These are phyloP conservation scores for Mortierella sp. DNA, from an alignment of 371 early-diverging fungal genomes.

Conservation along the genomic window DNA sequence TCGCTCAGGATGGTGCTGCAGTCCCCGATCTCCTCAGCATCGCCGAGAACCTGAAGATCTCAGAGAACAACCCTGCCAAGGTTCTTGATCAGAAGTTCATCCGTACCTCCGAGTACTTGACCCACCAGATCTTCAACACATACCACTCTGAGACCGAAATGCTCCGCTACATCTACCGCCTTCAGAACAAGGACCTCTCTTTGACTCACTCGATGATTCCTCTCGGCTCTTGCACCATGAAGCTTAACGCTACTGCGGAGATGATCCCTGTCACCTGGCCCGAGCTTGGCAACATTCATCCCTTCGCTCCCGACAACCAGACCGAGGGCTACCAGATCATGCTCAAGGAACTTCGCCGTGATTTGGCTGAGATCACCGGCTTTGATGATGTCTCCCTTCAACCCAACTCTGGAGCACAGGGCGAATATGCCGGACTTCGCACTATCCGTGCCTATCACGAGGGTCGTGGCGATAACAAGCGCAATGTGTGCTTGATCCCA, in stretches of 20 bases:
- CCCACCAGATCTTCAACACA: slow-evolving; percentile 92
- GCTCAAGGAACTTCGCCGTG: slow-evolving; percentile 86
- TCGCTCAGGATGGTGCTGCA: slow-evolving; percentile 67
- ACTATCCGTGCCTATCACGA: slow-evolving; percentile 92
- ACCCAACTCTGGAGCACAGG: slow-evolving; percentile 98
- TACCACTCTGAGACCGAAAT: slow-evolving; percentile 99
- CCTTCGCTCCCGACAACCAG: slow-evolving; percentile 94
- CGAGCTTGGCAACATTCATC: slow-evolving; percentile 94
- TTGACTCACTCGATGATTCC: slow-evolving; percentile 98
- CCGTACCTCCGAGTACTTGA: slow-evolving; percentile 81
- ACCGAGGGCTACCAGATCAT: slow-evolving; percentile 89
- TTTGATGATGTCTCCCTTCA: slow-evolving; percentile 93
- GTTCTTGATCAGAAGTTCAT: slow-evolving; percentile 70
- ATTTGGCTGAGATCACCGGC: slow-evolving; percentile 92
- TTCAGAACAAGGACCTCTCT: slow-evolving; percentile 96
- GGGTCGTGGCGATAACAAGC: slow-evolving; percentile 81
- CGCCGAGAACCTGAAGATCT: slow-evolving; percentile 56
- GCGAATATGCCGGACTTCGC: slow-evolving; percentile 96
- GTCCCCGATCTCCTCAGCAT: slow-evolving; percentile 59
- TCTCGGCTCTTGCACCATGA: slow-evolving; percentile 98
- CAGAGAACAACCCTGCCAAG: slow-evolving; percentile 57
- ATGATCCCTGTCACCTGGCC: slow-evolving; percentile 99
- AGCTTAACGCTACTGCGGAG: slow-evolving; percentile 97
- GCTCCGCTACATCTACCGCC: slow-evolving; percentile 92
- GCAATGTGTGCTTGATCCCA: slow-evolving; percentile 95